Percentiles rank a stretch among this genome's conserved stretches.
phyloP scores from a whole-genome alignment of 2,329 filamentous ascomycete species.

The Paecilomyces variotii region DNA sequence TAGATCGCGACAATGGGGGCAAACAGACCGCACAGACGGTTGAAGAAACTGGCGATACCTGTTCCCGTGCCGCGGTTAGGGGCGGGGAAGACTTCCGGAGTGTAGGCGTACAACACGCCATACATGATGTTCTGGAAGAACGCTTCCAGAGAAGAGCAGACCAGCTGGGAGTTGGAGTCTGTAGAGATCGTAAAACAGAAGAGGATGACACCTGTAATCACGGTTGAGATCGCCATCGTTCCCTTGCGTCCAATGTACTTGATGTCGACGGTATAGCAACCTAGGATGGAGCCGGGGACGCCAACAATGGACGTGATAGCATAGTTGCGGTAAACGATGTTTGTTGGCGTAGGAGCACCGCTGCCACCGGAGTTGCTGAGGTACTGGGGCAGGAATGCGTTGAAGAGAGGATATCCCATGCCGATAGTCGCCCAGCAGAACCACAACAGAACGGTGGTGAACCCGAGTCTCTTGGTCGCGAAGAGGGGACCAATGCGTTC shows the following conservation, averaged over 20 bases:
- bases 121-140: constrained; percentile 53
- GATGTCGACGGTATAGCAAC: constrained; percentile 62
- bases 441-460: constrained; percentile 54
- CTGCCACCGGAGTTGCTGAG: constrained; percentile 51
- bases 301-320: constrained; percentile 70
- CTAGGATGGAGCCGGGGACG: constrained; percentile 68
- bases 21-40: constrained; percentile 37
- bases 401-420: constrained; percentile 82
- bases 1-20: constrained; percentile 40
- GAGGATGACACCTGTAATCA: constrained; percentile 46
- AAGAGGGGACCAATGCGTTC: constrained; percentile 60
- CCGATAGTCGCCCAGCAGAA: constrained; percentile 77
- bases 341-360: constrained; percentile 27
- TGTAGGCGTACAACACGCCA: constrained; percentile 51
- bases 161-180: constrained; percentile 42
- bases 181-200: constrained; percentile 48
- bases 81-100: constrained; percentile 51
- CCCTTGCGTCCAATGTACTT: constrained; percentile 55
- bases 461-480: constrained; percentile 37
- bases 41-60: constrained; percentile 39
- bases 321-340: constrained; percentile 64
- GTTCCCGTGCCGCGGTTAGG: constrained; percentile 48
- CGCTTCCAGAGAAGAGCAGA: constrained; percentile 46
- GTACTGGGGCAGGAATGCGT: constrained; percentile 83
- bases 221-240: constrained; percentile 46